These are phyloP conservation scores for Sordaria brevicollis DNA, from an alignment of 495 filamentous ascomycete genomes.

Conservation along the genomic window DNA sequence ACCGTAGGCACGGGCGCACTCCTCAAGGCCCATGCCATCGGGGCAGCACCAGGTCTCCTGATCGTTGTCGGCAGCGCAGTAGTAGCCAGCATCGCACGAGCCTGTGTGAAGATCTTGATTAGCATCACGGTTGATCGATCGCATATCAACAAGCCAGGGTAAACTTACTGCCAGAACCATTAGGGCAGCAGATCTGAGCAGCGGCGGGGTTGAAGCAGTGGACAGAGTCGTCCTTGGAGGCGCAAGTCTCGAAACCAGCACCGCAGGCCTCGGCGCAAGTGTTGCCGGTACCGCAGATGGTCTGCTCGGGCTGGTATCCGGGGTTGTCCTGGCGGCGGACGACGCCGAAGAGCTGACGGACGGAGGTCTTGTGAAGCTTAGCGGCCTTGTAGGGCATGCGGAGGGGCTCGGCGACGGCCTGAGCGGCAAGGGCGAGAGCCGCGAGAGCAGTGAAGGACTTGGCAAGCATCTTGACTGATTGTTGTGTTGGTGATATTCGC, in stretches of 20 bases:
- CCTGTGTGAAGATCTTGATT: constrained; percentile 18
- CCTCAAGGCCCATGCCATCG: constrained; percentile 25
- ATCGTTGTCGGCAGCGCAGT: constrained; percentile 30
- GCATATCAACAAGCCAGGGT: not conserved
- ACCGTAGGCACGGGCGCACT: constrained; percentile 32
- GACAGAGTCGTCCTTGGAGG: constrained; percentile 24
- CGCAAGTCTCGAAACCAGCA: constrained; percentile 30
- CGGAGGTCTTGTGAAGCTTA: constrained; percentile 27
- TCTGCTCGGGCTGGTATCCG: constrained; percentile 33
- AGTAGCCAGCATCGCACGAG: constrained; percentile 38
- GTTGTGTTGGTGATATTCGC: not conserved
- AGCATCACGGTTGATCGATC: not conserved
- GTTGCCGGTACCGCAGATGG: constrained; percentile 26
- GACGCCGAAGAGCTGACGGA: constrained; percentile 29
- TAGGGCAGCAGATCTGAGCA: constrained; percentile 35
- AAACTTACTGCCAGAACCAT: constrained; percentile 31
- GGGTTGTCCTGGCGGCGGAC: constrained; percentile 22
- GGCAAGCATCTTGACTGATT: constrained; percentile 27
- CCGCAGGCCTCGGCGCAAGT: constrained; percentile 41
- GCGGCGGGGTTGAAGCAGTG: constrained; percentile 37
- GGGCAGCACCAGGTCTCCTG: constrained; percentile 39
- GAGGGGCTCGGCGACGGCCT: constrained; percentile 26
- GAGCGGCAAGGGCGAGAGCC: constrained; percentile 28
- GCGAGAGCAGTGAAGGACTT: constrained; percentile 28
- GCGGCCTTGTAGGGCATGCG: constrained; percentile 27